These are phyloP conservation scores for Colletotrichum sp. DNA, from an alignment of 2,329 filamentous ascomycete species.

Conservation along the genomic window DNA sequence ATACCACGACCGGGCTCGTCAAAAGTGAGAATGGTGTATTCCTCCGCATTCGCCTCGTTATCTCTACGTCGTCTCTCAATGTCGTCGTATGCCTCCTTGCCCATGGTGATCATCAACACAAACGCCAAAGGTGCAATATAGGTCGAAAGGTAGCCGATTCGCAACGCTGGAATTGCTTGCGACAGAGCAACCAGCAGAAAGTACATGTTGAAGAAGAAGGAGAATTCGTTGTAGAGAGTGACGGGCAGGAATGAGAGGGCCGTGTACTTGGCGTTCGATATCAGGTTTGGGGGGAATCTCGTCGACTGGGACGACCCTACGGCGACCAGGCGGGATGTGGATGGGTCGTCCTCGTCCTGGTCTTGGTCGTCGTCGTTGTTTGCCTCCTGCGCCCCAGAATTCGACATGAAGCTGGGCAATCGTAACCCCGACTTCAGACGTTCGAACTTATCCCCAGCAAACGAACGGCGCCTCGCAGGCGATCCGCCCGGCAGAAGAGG, in stretches of 20 bases:
- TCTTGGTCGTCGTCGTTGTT: slow-evolving; percentile 50
- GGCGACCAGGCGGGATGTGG: slow-evolving; percentile 74
- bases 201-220: slow-evolving; percentile 99
- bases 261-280: slow-evolving; percentile 98
- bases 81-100: slow-evolving; percentile 95
- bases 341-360: slow-evolving; percentile 65
- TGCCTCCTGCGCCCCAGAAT: slow-evolving; percentile 31
- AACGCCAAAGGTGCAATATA: slow-evolving; percentile 93
- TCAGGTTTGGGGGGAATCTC: slow-evolving; percentile 85
- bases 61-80: slow-evolving; percentile 85
- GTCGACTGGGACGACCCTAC: slow-evolving; percentile 77
- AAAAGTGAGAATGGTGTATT: slow-evolving; percentile 80
- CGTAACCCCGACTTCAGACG: slow-evolving; percentile 60
- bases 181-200: slow-evolving; percentile 95
- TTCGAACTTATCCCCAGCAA: slow-evolving; percentile 45
- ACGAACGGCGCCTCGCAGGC: slow-evolving; percentile 37
- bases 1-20: slow-evolving; percentile 53
- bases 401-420: slow-evolving; percentile 71
- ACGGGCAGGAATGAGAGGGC: slow-evolving; percentile 91
- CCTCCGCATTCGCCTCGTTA: slow-evolving; percentile 92
- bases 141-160: slow-evolving; percentile 93
- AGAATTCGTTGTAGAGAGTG: slow-evolving; percentile 98
- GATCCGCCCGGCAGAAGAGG: slow-evolving; percentile 67
- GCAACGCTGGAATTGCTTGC: slow-evolving; percentile 85
- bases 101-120: slow-evolving; percentile 89